Conservation (phyloP, 371 early-diverging fungal genomes). For the Rhizopus arrhizus region DNA sequence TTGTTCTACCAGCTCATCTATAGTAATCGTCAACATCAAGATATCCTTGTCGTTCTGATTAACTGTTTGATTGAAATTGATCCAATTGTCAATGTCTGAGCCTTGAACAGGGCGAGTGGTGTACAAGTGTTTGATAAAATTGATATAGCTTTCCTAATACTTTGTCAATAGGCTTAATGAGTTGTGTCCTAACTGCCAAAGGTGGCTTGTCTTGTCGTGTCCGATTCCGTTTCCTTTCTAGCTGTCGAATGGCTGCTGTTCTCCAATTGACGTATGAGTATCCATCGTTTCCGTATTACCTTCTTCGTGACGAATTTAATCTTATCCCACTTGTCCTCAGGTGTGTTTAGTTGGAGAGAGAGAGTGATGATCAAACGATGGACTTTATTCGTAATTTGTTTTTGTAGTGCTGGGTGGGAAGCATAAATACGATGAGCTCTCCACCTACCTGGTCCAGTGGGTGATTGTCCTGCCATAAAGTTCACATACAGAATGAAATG, state of each 20-base stretch:
- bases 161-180: neutral
- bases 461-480: neutral
- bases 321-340: conserved; percentile 7
- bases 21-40: conserved; percentile 4
- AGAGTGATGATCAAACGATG: neutral
- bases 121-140: conserved; percentile 7
- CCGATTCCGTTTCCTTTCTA: conserved; percentile 1
- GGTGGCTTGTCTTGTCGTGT: neutral
- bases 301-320: conserved; percentile 8
- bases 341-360: too few relatives aligned
- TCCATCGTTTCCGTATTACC: neutral
- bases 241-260: neutral
- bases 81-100: neutral
- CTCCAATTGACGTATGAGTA: conserved; percentile 1
- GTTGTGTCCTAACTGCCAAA: neutral
- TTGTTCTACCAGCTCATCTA: conserved; percentile 1
- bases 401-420: neutral
- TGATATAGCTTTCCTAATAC: neutral
- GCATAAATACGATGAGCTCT: conserved; percentile 10
- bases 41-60: neutral
- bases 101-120: neutral
- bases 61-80: neutral
- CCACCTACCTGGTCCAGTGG: conserved; percentile 14
- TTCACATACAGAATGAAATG: neutral
- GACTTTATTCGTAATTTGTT: neutral